Evolutionary conservation across 306 rosid species (phyloP).

Genomic region (Pachyrhizus erosus): DNA sequence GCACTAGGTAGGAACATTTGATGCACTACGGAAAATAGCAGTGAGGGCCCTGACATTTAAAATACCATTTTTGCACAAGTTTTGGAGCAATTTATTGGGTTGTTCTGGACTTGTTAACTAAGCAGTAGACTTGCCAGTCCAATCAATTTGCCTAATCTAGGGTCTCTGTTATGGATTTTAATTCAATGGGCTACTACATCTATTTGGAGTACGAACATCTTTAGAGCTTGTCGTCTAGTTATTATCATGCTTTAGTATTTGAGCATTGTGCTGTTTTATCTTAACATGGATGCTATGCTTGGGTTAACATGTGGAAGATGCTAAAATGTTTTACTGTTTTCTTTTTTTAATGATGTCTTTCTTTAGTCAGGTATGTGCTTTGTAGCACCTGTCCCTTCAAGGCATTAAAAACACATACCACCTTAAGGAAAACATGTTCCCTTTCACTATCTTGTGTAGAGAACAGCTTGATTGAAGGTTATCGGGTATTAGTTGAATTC

Average conservation of each 20-base stretch:
- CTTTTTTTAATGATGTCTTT: too few species aligned
- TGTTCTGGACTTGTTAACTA: background rate
- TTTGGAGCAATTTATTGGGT: background rate
- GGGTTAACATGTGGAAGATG: background rate
- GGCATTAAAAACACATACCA: too few species aligned
- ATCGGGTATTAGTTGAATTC: too few species aligned
- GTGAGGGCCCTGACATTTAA: background rate
- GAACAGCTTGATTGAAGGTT: too few species aligned
- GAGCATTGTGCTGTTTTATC: background rate
- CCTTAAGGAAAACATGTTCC: too few species aligned
- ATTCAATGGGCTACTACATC: background rate
- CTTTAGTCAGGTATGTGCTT: too few species aligned
- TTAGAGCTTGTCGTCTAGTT: background rate
- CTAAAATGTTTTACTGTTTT: background rate
- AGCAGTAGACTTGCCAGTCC: background rate
- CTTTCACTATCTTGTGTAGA: too few species aligned
- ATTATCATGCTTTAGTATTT: background rate
- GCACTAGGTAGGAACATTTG: background rate
- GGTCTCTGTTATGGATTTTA: background rate
- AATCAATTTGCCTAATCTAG: background rate
- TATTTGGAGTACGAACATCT: background rate
- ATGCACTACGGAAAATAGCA: background rate
- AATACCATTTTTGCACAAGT: too few species aligned
- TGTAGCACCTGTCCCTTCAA: too few species aligned
- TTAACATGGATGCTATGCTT: background rate